A percentile compares a stretch with the other conserved stretches of the same genome.
Conservation (phyloP, 768 basidiomycete genomes). For the Hirschioporus abietinus region DNA sequence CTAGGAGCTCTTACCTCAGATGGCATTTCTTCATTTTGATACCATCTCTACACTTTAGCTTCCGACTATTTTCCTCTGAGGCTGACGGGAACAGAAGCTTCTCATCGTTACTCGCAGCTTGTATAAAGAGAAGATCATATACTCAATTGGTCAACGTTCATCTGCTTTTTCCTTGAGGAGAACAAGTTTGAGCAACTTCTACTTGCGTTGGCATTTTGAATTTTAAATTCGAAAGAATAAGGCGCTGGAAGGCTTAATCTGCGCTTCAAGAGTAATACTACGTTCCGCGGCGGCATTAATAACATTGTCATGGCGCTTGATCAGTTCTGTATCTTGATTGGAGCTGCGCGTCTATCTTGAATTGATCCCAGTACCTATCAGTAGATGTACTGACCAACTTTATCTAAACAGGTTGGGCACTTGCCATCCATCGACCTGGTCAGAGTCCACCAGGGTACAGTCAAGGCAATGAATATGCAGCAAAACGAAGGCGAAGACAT, state of each 20-base stretch:
- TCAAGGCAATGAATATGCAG: slow-evolving; percentile 52
- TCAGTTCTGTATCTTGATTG: not conserved
- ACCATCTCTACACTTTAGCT: not conserved
- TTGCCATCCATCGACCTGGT: slow-evolving; percentile 85
- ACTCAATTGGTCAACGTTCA: too few species aligned
- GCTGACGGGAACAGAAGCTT: too few species aligned
- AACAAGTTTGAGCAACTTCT: too few species aligned
- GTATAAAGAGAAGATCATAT: too few species aligned
- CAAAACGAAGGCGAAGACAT: slow-evolving; percentile 51
- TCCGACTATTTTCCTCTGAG: slow-evolving; percentile 2
- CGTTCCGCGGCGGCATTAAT: too few species aligned
- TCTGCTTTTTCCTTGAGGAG: too few species aligned
- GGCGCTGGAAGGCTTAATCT: too few species aligned
- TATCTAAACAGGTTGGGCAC: slow-evolving; percentile 50
- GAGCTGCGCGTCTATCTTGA: not conserved
- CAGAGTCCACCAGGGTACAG: slow-evolving; percentile 62
- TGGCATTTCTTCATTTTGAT: not conserved
- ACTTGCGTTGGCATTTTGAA: too few species aligned
- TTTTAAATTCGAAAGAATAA: too few species aligned
- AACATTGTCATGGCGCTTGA: too few species aligned
- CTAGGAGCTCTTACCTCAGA: not conserved
- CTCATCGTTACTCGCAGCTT: too few species aligned
- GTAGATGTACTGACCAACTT: not conserved
- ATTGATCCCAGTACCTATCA: not conserved
- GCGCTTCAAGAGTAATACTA: too few species aligned